Conservation (phyloP, 1,284 basidiomycete genomes). For the Vanrija sp. region DNA sequence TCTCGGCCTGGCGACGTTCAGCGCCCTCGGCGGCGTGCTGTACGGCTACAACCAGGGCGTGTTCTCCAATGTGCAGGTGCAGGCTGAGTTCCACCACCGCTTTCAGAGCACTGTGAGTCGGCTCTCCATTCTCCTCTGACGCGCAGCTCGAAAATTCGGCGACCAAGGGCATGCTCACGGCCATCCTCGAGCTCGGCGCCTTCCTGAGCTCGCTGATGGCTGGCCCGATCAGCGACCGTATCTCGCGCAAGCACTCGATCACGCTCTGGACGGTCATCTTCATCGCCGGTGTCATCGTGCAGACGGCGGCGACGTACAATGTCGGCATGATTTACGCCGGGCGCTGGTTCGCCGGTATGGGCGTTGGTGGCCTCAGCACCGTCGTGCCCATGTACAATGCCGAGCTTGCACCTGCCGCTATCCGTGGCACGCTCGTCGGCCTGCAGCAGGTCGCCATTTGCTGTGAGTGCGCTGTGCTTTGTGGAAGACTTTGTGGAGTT, state of each 20-base stretch:
- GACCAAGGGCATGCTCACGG: conserved; percentile 22
- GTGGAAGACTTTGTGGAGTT: conserved; percentile 68
- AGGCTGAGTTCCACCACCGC: not conserved
- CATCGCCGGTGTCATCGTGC: conserved; percentile 65
- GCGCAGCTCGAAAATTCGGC: not conserved
- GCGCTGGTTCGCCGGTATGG: conserved; percentile 48
- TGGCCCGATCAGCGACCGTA: conserved; percentile 53
- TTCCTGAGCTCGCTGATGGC: conserved; percentile 28
- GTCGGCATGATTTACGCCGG: not conserved
- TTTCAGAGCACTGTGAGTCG: not conserved
- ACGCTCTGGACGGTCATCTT: conserved; percentile 67
- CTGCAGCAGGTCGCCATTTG: conserved; percentile 61
- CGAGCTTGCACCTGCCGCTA: conserved; percentile 69
- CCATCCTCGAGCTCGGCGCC: conserved; percentile 37
- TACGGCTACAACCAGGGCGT: conserved; percentile 3
- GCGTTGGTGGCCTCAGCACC: conserved; percentile 72
- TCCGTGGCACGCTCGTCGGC: conserved; percentile 68
- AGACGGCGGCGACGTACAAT: conserved; percentile 53
- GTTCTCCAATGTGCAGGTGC: not conserved
- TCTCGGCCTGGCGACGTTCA: no score
- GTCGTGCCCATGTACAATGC: conserved; percentile 77
- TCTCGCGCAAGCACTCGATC: conserved; percentile 67
- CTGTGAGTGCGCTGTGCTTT: conserved; percentile 55
- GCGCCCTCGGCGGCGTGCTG: not conserved
- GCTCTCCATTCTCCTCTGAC: not conserved